Base-by-base conservation (phyloP, 441 rosid species). In the Manihot esculenta region DNA sequence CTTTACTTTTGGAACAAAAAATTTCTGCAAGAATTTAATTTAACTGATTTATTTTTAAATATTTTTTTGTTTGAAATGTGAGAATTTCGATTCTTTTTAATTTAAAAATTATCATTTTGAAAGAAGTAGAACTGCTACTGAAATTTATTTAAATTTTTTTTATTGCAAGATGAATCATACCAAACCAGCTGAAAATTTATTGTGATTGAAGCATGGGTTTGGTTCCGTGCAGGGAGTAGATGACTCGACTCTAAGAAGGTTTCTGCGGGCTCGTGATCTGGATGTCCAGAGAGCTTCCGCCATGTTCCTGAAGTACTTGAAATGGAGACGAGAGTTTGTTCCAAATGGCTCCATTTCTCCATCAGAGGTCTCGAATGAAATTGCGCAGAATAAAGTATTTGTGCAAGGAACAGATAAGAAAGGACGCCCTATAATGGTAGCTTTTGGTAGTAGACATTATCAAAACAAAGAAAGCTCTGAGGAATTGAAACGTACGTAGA, bases 321-420 rank as follows among this genome's bases (percentile, higher is more conserved):
- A 84, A 58, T 88, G 90, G 90, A 86, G 84, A 63, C 62, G 55
- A 15, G 51, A 66, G 7, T 86, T 86, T 47, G 73, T 80, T 30
- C 87, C 62, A 58, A 58, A 58, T 27, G 87, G 83, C 14, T 76
- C 23, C 10, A 68, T 83, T 68, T 79, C 82, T 56, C 38, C 76
- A 8, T 72, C 79, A 0, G 73, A 88, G 21, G 20, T 81, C 30
- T 53, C 64, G 1, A 80, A 72, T 27, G 76, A 88, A 17, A 78
- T 84, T 47, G 77, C 74, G 3, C 92, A 86, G 64, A 82, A 80
- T 66, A 88, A 86, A 72, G 44, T 78, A 77, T 88, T 84, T 68
- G 15, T 79, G 62, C 93, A 88, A 80, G 93, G 93, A 51, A 68
- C 58, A 3, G 93, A 84, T 48, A 84, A 78, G 76, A 75, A 59